A percentile compares a stretch with the other conserved stretches of the same genome.
Conservation (phyloP, 148 eudicot species). For the Spergularia bocconei region DNA sequence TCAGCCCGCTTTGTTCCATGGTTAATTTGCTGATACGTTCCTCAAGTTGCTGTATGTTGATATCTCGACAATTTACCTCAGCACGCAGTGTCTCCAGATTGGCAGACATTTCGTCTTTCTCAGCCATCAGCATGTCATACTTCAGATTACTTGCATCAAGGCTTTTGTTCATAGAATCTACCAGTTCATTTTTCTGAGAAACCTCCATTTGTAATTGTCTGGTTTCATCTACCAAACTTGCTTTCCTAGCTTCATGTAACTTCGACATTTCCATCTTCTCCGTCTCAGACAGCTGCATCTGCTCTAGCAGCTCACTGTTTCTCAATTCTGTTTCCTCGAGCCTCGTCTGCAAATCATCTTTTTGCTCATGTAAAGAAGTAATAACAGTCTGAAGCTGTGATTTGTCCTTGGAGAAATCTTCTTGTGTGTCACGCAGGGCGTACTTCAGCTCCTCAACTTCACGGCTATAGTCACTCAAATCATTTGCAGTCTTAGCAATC, state of each 20-base stretch:
- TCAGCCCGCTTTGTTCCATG: conserved; percentile 28
- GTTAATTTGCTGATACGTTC: conserved; percentile 26
- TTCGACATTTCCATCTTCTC: conserved; percentile 36
- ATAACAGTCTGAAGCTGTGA: conserved; percentile 41
- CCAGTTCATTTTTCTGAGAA: conserved; percentile 24
- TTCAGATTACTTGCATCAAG: conserved; percentile 50
- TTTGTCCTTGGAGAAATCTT: conserved; percentile 39
- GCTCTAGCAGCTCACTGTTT: conserved; percentile 33
- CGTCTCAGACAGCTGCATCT: conserved; percentile 35
- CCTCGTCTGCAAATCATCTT: conserved; percentile 29
- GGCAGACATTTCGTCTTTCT: conserved; percentile 56
- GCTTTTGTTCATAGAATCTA: conserved; percentile 49
- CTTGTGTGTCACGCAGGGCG: conserved; percentile 40
- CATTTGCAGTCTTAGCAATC: conserved; percentile 29
- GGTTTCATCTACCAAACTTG: conserved; percentile 34
- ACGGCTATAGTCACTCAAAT: conserved; percentile 32
- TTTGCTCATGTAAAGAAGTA: conserved; percentile 39
- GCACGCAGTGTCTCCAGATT: conserved; percentile 51
- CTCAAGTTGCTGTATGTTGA: conserved; percentile 39
- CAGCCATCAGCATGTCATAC: conserved; percentile 49
- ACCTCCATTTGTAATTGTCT: conserved; percentile 37
- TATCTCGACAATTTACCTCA: conserved; percentile 34
- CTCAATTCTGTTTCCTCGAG: conserved; percentile 33
- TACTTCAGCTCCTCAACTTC: conserved; percentile 45
- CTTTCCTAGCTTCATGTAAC: conserved; percentile 41